Evolutionary conservation across 306 rosid species (phyloP).

Genomic region (Sindora glabra): DNA sequence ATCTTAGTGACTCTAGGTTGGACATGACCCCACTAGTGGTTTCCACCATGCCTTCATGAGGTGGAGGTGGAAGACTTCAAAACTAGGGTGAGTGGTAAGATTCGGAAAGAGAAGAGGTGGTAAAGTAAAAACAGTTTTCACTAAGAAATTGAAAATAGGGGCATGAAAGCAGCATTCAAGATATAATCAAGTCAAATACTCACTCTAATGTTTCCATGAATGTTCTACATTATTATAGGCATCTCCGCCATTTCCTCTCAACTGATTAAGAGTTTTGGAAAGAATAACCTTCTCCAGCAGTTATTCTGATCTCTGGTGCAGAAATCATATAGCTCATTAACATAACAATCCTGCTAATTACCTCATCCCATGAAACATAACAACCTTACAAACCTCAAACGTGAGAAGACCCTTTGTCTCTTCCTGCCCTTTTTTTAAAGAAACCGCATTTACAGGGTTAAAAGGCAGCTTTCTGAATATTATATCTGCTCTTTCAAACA

Average conservation of each 20-base stretch:
- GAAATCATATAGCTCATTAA: constrained; percentile 8
- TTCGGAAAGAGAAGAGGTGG: neutral
- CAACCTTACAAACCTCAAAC: neutral
- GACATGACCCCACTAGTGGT: no score
- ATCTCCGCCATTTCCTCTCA: constrained; percentile 40
- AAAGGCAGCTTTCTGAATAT: neutral
- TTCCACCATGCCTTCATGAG: neutral
- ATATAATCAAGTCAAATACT: constrained; percentile 18
- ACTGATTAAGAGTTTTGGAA: constrained; percentile 68
- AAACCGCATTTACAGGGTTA: neutral
- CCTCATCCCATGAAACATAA: neutral
- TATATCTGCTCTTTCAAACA: no score
- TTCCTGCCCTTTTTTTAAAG: neutral
- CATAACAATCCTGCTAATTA: neutral
- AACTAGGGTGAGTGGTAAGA: neutral
- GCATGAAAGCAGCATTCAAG: neutral
- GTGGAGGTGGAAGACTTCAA: neutral
- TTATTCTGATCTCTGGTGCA: constrained; percentile 67
- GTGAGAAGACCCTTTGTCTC: neutral
- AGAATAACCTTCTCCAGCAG: constrained; percentile 89
- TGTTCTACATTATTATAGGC: constrained; percentile 48
- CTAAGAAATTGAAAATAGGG: neutral
- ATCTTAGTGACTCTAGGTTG: neutral
- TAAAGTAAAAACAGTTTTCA: neutral
- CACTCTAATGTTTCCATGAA: constrained; percentile 78